Conservation (phyloP, 768 basidiomycete species). For the Pleurotus tuber-regium region DNA sequence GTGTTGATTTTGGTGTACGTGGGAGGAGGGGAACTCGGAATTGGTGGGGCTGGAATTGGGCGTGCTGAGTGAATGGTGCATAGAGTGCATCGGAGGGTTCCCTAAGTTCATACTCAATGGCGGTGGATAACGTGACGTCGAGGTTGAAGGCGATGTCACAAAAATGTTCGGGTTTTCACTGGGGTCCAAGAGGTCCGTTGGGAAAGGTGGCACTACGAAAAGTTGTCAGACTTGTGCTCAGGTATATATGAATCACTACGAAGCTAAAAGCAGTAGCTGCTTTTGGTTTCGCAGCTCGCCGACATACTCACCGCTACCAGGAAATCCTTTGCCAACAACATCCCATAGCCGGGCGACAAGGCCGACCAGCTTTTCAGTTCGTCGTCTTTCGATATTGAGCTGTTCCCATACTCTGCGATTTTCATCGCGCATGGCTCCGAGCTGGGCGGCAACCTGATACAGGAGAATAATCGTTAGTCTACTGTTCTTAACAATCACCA, state of each 20-base stretch:
- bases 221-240: constrained; percentile 1
- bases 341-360: constrained; percentile 66
- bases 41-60: constrained; percentile 39
- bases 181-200: constrained; percentile 50
- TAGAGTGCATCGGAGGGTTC: constrained; percentile 36
- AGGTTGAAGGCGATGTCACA: constrained; percentile 61
- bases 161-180: constrained; percentile 66
- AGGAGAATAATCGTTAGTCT: neutral
- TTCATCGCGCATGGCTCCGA: constrained; percentile 70
- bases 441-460: constrained; percentile 54
- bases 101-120: constrained; percentile 41
- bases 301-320: constrained; percentile 48
- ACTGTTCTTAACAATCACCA: constrained; percentile 19
- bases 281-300: neutral
- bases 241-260: constrained; percentile 1
- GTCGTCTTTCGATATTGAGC: constrained; percentile 52
- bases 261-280: constrained; percentile 6
- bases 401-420: constrained; percentile 61
- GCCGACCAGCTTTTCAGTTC: constrained; percentile 58
- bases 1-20: constrained; percentile 25
- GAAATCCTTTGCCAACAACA: constrained; percentile 52
- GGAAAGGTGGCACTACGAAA: constrained; percentile 41
- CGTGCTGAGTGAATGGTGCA: constrained; percentile 30
- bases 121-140: constrained; percentile 36
- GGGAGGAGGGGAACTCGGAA: constrained; percentile 27